Percentiles rank a stretch among this genome's conserved stretches.
Conservation (phyloP, 306 rosid species). For the Ochetophila trinervis region DNA sequence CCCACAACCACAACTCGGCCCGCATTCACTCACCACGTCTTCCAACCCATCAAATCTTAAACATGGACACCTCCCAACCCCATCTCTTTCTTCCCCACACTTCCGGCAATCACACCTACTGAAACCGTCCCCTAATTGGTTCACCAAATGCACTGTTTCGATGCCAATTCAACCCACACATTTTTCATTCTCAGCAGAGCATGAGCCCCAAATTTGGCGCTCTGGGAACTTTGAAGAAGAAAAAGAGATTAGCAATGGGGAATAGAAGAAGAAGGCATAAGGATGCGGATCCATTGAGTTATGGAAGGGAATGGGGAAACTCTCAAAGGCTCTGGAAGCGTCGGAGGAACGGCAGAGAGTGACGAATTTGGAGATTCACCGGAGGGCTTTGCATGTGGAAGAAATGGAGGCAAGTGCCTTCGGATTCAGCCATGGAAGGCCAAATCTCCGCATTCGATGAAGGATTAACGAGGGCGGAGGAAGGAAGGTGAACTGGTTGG, state of each 20-base stretch:
- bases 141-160: too few species aligned
- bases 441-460: constrained; percentile 49
- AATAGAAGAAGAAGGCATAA: constrained; percentile 64
- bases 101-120: too few species aligned
- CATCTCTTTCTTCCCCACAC: too few species aligned
- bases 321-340: constrained; percentile 64
- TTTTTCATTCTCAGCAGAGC: constrained; percentile 10
- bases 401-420: constrained; percentile 54
- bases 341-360: constrained; percentile 50
- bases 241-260: constrained; percentile 36
- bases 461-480: too few species aligned
- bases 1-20: too few species aligned
- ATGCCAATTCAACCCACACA: too few species aligned
- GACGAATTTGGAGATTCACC: constrained; percentile 36
- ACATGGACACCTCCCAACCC: too few species aligned
- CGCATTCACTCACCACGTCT: too few species aligned
- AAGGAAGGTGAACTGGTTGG: too few species aligned
- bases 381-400: constrained; percentile 48
- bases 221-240: constrained; percentile 1
- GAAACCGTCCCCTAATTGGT: too few species aligned
- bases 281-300: constrained; percentile 38
- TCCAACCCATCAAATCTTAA: too few species aligned
- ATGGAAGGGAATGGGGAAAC: constrained; percentile 47
- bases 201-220: constrained; percentile 68
- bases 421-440: constrained; percentile 62